phyloP scores from a whole-genome alignment of 2,329 filamentous ascomycete species.

The Alternaria sp. region DNA sequence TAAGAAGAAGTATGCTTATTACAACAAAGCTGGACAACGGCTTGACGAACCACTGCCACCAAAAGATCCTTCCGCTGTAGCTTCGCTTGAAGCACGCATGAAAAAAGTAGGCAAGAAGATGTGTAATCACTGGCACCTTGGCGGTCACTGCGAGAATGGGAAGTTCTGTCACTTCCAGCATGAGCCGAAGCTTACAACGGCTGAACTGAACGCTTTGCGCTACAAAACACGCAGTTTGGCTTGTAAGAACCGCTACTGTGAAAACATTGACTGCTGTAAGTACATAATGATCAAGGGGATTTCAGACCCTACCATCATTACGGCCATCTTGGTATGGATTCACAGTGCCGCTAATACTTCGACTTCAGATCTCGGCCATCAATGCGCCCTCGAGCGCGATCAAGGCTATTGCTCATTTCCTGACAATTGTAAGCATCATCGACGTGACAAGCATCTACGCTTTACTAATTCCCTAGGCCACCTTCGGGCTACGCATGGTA shows the following conservation, averaged over 20 bases:
- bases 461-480: conserved; percentile 26
- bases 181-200: conserved; percentile 48
- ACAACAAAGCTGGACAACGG: conserved; percentile 54
- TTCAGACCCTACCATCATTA: not conserved
- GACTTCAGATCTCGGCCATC: conserved; percentile 50
- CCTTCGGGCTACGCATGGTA: conserved; percentile 50
- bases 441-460: not conserved
- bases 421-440: conserved; percentile 38
- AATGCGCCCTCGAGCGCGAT: conserved; percentile 48
- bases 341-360: conserved; percentile 9
- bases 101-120: conserved; percentile 41
- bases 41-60: conserved; percentile 51
- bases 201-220: conserved; percentile 52
- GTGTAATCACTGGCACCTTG: conserved; percentile 48
- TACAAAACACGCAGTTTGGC: conserved; percentile 53
- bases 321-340: not conserved
- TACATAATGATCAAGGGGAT: not conserved
- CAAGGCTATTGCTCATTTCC: conserved; percentile 49
- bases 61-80: conserved; percentile 33
- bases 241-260: conserved; percentile 51
- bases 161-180: conserved; percentile 55
- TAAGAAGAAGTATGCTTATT: conserved; percentile 50
- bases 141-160: conserved; percentile 51
- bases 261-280: conserved; percentile 54
- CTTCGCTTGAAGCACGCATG: conserved; percentile 44